Conservation (phyloP, 1,284 basidiomycete genomes). For the Schizophyllum amplum region DNA sequence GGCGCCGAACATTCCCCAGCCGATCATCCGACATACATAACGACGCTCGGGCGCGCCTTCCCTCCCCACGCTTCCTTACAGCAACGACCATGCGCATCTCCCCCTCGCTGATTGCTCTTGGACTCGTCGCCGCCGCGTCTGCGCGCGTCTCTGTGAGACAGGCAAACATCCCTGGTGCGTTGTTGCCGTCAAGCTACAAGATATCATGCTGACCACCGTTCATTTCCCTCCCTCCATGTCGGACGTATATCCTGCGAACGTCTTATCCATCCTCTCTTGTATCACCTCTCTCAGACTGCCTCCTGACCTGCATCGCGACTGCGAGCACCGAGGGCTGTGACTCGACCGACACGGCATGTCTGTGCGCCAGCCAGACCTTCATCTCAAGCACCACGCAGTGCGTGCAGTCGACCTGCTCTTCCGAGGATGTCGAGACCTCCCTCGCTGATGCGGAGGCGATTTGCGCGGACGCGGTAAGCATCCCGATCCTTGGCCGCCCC, state of each 20-base stretch:
- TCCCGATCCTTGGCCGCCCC: not conserved
- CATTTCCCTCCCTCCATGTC: not conserved
- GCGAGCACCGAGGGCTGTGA: conserved; percentile 10
- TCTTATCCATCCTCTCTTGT: not conserved
- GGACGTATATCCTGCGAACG: no score
- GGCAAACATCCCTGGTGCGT: conserved; percentile 29
- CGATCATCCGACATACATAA: conserved; percentile 15
- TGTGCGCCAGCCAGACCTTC: conserved; percentile 14
- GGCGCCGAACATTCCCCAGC: conserved; percentile 16
- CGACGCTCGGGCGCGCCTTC: conserved; percentile 16
- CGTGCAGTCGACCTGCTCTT: conserved; percentile 10
- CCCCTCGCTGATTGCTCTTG: conserved; percentile 28
- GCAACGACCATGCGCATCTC: conserved; percentile 46
- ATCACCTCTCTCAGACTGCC: conserved; percentile 7
- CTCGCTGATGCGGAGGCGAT: not conserved
- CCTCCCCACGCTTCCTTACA: conserved; percentile 16
- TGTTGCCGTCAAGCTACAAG: no score
- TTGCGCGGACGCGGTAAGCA: not conserved
- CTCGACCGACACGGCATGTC: conserved; percentile 9
- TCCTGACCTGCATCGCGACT: conserved; percentile 8
- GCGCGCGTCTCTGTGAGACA: conserved; percentile 27
- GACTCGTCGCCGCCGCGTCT: conserved; percentile 33
- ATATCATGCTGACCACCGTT: not conserved
- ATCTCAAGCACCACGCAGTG: conserved; percentile 12
- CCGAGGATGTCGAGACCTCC: conserved; percentile 1